Evolutionary conservation across 331 rosid species (phyloP), one percentile per base, ranked within the genome.

Genomic region (Dryas integrifolia): DNA sequence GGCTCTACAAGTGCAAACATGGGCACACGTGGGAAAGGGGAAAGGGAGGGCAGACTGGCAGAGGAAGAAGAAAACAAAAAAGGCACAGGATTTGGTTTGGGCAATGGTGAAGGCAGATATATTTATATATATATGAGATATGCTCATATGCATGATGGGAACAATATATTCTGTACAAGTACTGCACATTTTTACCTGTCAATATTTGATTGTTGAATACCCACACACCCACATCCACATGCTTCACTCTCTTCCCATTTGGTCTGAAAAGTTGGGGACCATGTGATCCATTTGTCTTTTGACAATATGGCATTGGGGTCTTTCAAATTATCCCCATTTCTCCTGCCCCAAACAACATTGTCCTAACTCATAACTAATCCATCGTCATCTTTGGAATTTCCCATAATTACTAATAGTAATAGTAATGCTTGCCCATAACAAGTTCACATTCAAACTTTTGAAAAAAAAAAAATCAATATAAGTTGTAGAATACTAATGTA

Each of bases 1-100:
- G 59, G 76, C n/a, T 53, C 47, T 56, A 77, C 90, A 83, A 79
- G 93, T 90, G 91, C 87, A 84, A 81, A 80, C 81, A 77, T 52
- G 49, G 81, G 81, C 80, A 76, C 85, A 82, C 81, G 85, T 81
- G 83, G 72, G 80, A 24, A 78, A 77, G 65, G 63, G 26, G 59
- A 46, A 77, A 60, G 63, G 26, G 49, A 46, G 48, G 3, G 65
- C 65, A 72, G 78, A 61, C 61, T 67, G 72, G 60, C 56, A 61
- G 59, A 72, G 51, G 56, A 41, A 65, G 59, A 55, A 70, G 59
- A 26, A 55, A 51, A 44, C 47, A 73, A 50, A 30, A 45, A 45
- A 68, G 35, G 35, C 35, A 14, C 65, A 68, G 30, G 65, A 63
- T 72, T 70, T 74, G 61, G 59, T 59, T 74, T 65, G 58, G 72